phyloP scores from a whole-genome alignment of 768 basidiomycete genomes.

The Cyathus striatus region DNA sequence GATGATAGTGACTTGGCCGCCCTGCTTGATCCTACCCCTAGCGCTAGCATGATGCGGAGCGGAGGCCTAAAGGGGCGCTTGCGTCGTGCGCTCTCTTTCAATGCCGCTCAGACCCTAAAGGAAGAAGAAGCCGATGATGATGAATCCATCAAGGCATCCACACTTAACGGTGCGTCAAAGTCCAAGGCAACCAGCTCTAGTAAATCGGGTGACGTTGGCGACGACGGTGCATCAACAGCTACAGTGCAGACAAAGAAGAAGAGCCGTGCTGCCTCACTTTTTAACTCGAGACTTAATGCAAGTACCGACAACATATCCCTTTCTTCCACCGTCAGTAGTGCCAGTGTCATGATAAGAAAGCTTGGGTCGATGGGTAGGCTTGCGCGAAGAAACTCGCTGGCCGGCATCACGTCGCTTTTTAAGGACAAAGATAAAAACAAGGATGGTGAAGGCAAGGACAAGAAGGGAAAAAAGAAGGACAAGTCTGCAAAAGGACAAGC shows the following conservation, averaged over 20 bases:
- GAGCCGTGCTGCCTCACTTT: constrained; percentile 64
- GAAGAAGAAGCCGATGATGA: constrained; percentile 50
- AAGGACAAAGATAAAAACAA: constrained; percentile 76
- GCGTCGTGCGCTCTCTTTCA: constrained; percentile 68
- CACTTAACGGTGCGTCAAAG: constrained; percentile 18
- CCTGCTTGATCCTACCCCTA: constrained; percentile 39
- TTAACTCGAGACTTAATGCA: constrained; percentile 83
- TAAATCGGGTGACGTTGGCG: constrained; percentile 13
- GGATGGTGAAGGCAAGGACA: constrained; percentile 14
- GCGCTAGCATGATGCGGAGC: constrained; percentile 39
- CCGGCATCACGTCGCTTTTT: constrained; percentile 90
- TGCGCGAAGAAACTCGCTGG: constrained; percentile 82
- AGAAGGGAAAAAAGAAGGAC: constrained; percentile 35
- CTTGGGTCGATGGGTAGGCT: constrained; percentile 88
- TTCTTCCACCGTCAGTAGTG: constrained; percentile 82
- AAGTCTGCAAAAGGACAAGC: constrained; percentile 60
- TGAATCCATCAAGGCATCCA: constrained; percentile 11
- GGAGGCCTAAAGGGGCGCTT: constrained; percentile 76
- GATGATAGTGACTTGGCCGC: constrained; percentile 69
- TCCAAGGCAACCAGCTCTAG: constrained; percentile 19
- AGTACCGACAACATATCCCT: constrained; percentile 93
- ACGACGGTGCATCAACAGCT: constrained; percentile 29
- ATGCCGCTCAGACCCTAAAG: constrained; percentile 40
- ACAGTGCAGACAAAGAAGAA: constrained; percentile 61
- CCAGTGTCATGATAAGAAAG: constrained; percentile 92